phyloP scores from a whole-genome alignment of 208 protist genomes.

The Trichomonas gallinae region DNA sequence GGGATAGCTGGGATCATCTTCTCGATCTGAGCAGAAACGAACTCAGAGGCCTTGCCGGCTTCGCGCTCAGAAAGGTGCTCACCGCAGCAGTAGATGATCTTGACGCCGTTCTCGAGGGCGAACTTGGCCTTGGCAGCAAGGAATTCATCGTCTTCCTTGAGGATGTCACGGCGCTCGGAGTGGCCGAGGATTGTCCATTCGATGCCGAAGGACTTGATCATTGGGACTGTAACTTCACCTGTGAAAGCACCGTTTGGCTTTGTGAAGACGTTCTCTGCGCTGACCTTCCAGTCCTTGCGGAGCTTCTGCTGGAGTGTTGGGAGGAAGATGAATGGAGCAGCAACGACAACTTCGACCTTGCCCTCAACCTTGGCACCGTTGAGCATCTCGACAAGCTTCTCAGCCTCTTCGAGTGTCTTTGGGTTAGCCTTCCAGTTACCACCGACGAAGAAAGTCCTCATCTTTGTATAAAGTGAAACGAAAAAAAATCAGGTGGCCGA shows the following conservation, averaged over 20 bases:
- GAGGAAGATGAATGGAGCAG: conserved; percentile 8
- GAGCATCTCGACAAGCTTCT: neutral
- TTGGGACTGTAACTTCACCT: conserved; percentile 36
- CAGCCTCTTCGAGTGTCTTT: conserved; percentile 17
- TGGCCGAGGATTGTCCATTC: conserved; percentile 37
- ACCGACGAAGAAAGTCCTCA: conserved; percentile 29
- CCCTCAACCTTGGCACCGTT: neutral
- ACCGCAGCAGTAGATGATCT: conserved; percentile 32
- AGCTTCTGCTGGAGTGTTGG: neutral
- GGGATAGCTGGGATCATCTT: conserved; percentile 16
- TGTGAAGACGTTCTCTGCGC: conserved; percentile 24
- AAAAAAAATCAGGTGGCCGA: neutral
- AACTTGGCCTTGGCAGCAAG: conserved; percentile 21
- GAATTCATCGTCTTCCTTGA: conserved; percentile 30
- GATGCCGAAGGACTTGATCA: conserved; percentile 28
- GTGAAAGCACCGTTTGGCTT: conserved; percentile 40
- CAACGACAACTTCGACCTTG: conserved; percentile 29
- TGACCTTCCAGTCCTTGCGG: neutral
- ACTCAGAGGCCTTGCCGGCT: conserved; percentile 27
- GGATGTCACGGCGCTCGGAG: conserved; percentile 35
- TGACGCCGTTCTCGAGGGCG: neutral
- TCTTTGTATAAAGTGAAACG: neutral
- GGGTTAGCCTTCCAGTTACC: conserved; percentile 36
- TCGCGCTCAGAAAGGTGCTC: conserved; percentile 30
- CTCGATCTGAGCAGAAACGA: conserved; percentile 26